These are phyloP conservation scores for Kingdonia uniflora DNA, from an alignment of 164 flowering plant species.

Conservation along the genomic window DNA sequence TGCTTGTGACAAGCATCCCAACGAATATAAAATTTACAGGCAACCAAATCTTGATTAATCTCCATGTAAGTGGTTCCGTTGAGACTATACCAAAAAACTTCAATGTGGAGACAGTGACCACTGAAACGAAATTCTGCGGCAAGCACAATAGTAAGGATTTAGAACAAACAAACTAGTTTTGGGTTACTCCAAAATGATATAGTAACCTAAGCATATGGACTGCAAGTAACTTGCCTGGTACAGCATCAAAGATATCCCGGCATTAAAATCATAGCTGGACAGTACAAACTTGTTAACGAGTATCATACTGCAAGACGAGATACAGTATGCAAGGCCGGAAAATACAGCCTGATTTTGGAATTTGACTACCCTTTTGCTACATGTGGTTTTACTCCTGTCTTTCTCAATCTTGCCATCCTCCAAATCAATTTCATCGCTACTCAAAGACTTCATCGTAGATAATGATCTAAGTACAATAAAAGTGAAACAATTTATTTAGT, in stretches of 20 bases:
- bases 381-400: slow-evolving; percentile 37
- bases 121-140: slow-evolving; percentile 91
- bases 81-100: slow-evolving; percentile 58
- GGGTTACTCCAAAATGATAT: too few species aligned
- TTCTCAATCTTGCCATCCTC: slow-evolving; percentile 57
- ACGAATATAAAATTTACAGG: slow-evolving; percentile 96
- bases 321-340: slow-evolving; percentile 90
- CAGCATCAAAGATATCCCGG: slow-evolving; percentile 94
- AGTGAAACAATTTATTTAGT: neutral
- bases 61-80: slow-evolving; percentile 90
- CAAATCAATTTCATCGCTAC: slow-evolving; percentile 41
- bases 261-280: slow-evolving; percentile 86
- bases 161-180: neutral
- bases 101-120: slow-evolving; percentile 62
- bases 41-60: slow-evolving; percentile 81
- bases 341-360: slow-evolving; percentile 68
- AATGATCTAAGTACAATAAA: slow-evolving; percentile 24
- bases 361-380: slow-evolving; percentile 27
- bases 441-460: slow-evolving; percentile 34
- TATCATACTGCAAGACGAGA: slow-evolving; percentile 98
- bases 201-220: neutral
- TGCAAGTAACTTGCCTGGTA: slow-evolving; percentile 58
- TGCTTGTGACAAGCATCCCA: slow-evolving; percentile 96
- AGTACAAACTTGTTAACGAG: slow-evolving; percentile 90
- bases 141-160: slow-evolving; percentile 1